Base-by-base conservation (phyloP, 225 moss, liverwort and hornwort species). In the Ulota crispa region DNA sequence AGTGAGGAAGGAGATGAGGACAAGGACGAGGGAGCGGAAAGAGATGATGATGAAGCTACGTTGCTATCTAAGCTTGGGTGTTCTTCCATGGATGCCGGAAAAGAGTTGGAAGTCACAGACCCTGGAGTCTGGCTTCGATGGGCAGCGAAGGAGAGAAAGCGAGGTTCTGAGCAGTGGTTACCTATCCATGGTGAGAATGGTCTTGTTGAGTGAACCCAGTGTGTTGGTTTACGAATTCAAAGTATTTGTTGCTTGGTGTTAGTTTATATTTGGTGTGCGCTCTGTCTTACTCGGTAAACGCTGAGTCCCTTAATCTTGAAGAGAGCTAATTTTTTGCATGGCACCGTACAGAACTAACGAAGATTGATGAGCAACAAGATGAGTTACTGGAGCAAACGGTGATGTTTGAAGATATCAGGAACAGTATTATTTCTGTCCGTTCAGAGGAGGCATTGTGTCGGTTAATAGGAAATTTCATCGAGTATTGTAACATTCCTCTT, bases 11-110 rank as follows among this genome's bases (percentile, higher is more conserved):
- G 78, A 30, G 89, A 89, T 36, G 93, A 89, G 50, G 91, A 79
- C 24, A 87, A 92, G 24, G 90, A 87, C 23, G 81, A 76, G 72
- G 84, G 43, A 78, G 70, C 52, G 28, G 86, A 84, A 75, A 81
- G 84, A 69, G 89, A 92, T 83, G 93, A 94, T 83, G 94, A 96
- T 81, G 99, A 95, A 68, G 89, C 86, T 41, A 86, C 91, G 23
- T 88, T 99, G 80, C 86, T 96, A 63, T 88, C 92, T 76, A 99
- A 92, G 86, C 91, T 99, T 67, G 99, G 99, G 18, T 85, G 94
- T 77, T 92, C 86, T 81, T 88, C 89, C 53, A 73, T 99, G 69
- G 86, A 92, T 87, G 89, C 89, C 16, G 86, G 88, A 59, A 94
- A 92, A 84, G 96, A 94, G 47, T 86, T 96, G 80, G 95, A 96